Base-by-base conservation (phyloP, 192 early-diverging fungal species). In the Oehlia diaphana region DNA sequence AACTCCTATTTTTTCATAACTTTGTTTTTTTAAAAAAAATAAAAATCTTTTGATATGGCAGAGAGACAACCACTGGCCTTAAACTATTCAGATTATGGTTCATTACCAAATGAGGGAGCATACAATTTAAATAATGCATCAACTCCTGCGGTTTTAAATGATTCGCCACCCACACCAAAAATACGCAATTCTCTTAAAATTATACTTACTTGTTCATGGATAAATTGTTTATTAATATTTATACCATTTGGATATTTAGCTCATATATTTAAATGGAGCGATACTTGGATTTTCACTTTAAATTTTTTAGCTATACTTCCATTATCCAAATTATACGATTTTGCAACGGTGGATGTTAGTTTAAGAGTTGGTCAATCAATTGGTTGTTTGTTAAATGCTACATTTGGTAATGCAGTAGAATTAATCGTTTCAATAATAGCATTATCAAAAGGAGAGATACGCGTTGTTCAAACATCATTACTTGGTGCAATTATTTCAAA, bases 251-350 rank as follows among this genome's bases (percentile, higher is more conserved):
- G 92, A 9, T 87, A 96, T 35, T 76, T 92, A 0, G 87, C 93
- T 44, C 86, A 83, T 44, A 79, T 84, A 28, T 82, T 92, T 49
- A 82, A 90, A 33, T 95, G 94, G 89, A 19, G 44, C 10, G 90
- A 92, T 50, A 88, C 89, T 50, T 81, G 90, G 10, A 82, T 91
- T 2, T 99, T 99, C 79, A 71, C 89, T 23, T 86, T 96, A 63
- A 99, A 98, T 89, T 96, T 98, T 64, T 89, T 95, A 33, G 96
- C 94, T 8, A 95, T 98, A 63, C 84, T 99, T 31, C 95, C 96
- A 33, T 84, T 99, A 61, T 96, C 97, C 33, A 96, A 97, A 37
- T 76, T 76, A 33, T 31, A 63, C 19, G 58, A n/a, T 39, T 63
- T 61, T 26, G 71, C 47, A 6, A 73, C 71, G 0, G 71, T 47